These are phyloP conservation scores for Gnomoniopsis sp. DNA, from an alignment of 2,329 filamentous ascomycete genomes.

Conservation along the genomic window DNA sequence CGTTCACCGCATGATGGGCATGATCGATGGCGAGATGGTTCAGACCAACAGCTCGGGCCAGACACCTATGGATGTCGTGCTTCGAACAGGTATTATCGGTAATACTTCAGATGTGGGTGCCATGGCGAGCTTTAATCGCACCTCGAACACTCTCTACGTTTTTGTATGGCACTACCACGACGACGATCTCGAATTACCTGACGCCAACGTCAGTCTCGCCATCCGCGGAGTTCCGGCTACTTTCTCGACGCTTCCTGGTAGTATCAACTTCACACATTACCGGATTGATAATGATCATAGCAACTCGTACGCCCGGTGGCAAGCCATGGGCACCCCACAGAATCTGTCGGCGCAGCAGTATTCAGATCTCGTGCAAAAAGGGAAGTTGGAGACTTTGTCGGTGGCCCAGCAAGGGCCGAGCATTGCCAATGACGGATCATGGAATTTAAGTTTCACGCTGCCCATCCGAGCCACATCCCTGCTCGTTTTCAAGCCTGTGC, in stretches of 20 bases:
- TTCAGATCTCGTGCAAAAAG: background rate
- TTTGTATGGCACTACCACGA: constrained; percentile 10
- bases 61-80: background rate
- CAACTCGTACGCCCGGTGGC: constrained; percentile 6
- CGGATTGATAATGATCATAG: constrained; percentile 6
- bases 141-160: background rate
- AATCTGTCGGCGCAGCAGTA: constrained; percentile 3
- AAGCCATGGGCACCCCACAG: constrained; percentile 7
- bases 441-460: background rate
- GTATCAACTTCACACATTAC: background rate
- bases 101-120: background rate
- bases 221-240: background rate
- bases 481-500: background rate
- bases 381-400: background rate
- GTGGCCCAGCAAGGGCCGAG: no score
- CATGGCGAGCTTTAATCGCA: constrained; percentile 2
- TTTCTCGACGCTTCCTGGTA: background rate
- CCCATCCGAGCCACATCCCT: constrained; percentile 5
- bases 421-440: background rate
- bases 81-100: background rate
- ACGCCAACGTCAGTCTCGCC: background rate
- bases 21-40: constrained; percentile 6
- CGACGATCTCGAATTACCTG: background rate
- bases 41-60: background rate
- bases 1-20: constrained; percentile 5